Conservation (phyloP, 2,329 filamentous ascomycete species). For the Aspergillus calidoustus region DNA sequence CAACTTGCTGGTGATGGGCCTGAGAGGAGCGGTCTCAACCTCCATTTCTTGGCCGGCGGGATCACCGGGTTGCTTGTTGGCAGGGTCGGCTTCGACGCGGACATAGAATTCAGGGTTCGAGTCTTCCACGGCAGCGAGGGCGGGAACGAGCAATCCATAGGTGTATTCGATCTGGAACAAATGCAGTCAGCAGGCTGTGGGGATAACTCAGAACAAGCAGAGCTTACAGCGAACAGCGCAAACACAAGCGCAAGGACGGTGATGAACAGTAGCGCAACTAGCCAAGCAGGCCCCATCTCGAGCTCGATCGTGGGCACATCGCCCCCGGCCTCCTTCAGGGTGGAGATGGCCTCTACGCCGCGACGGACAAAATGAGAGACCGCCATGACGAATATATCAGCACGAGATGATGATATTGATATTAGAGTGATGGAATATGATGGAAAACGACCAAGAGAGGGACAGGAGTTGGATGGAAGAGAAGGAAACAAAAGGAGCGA, state of each 20-base stretch:
- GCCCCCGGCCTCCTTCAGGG: not conserved
- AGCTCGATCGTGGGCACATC: constrained; percentile 6
- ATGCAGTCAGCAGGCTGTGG: not conserved
- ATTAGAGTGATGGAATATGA: not conserved
- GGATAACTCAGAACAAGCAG: constrained; percentile 24
- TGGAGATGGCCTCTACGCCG: constrained; percentile 9
- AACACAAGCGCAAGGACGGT: constrained; percentile 24
- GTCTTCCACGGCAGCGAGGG: constrained; percentile 68
- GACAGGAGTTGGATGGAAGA: constrained; percentile 12
- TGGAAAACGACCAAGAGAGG: constrained; percentile 3
- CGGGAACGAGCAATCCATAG: constrained; percentile 63
- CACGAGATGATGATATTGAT: not conserved
- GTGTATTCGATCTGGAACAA: constrained; percentile 57
- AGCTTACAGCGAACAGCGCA: constrained; percentile 16
- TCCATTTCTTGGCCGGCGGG: constrained; percentile 45
- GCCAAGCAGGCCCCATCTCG: constrained; percentile 29
- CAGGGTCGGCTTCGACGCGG: constrained; percentile 50
- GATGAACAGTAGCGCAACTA: constrained; percentile 35
- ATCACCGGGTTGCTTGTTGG: constrained; percentile 38
- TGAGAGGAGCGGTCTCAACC: constrained; percentile 52
- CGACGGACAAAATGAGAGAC: constrained; percentile 15
- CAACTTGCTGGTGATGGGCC: constrained; percentile 66
- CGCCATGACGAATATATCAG: constrained; percentile 8
- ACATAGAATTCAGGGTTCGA: constrained; percentile 58
- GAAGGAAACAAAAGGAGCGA: constrained; percentile 1